Base-by-base conservation (phyloP, 169 alveolate genomes). In the Perkinsus chesapeaki region DNA sequence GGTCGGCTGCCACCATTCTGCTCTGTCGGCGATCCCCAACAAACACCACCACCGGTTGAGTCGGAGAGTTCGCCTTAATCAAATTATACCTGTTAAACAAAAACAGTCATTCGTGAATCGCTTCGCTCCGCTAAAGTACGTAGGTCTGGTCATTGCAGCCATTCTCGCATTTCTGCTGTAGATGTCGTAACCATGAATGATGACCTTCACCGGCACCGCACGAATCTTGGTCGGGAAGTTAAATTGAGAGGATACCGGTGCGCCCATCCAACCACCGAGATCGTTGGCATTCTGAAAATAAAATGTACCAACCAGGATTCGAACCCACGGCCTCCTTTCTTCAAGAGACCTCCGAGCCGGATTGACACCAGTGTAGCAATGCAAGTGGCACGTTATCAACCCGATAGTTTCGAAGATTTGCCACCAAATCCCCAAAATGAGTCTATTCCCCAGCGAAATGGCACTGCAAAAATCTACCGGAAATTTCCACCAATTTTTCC, bases 11-110 rank as follows among this genome's bases (percentile, higher is more conserved):
- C 39, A 98, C 94, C 92, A 98, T 94, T 91, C 99, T 97, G 90
- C 99, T 98, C 95, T 98, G 98, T 92, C 98, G 98, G 92, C 99
- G 97, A 91, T 98, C 99, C n/a, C 99, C 96, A 47, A 98, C 99
- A 96, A 98, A 98, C 39, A 98, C 96, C 38, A 98, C 96, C 43
- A 97, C 98, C 0, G 96, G 95, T 48, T 95, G 94, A 37, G 94
- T 93, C 0, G 94, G 94, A 12, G 96, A 93, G 94, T 93, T 93
- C 90, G 93, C 94, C 96, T 96, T 96, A 91, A 96, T 91, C 34
- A 97, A 96, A 92, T 97, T 60, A 34, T 60, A 60, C 1, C 82
- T 60, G 31, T 34, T 1, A 7, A 60, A 1, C 7, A 60, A 5
- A 60, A 60, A n/a, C n/a, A 1, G 82, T 0, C 82, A 60, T 60